A percentile compares a stretch with the other conserved stretches of the same genome.
phyloP scores from a whole-genome alignment of 495 filamentous ascomycete genomes.

The Thozetella sp. region DNA sequence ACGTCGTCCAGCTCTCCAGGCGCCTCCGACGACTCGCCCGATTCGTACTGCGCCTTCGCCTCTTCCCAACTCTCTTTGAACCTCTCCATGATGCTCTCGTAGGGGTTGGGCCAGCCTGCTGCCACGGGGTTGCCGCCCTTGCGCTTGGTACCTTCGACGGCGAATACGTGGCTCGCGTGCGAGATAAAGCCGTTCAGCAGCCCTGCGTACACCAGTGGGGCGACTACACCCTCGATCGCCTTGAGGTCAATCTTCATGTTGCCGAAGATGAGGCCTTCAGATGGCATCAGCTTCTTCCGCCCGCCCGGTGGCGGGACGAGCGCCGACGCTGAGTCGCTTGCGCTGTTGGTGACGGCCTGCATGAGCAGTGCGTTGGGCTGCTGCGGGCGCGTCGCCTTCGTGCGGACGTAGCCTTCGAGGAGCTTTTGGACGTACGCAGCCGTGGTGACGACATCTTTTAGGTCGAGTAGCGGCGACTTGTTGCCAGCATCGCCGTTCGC shows the following conservation, averaged over 20 bases:
- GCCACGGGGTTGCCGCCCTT: conserved; percentile 44
- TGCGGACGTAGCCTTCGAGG: conserved; percentile 48
- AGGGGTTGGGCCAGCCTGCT: conserved; percentile 44
- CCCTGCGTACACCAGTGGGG: conserved; percentile 77
- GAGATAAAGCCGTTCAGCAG: conserved; percentile 88
- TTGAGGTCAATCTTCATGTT: conserved; percentile 57
- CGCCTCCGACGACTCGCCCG: conserved; percentile 17
- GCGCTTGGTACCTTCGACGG: conserved; percentile 76
- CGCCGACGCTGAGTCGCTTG: conserved; percentile 20
- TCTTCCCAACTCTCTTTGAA: conserved; percentile 29
- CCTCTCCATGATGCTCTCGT: conserved; percentile 27
- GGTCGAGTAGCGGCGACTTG: conserved; percentile 55
- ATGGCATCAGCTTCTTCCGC: conserved; percentile 46
- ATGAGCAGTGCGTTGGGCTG: conserved; percentile 38
- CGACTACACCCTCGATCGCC: conserved; percentile 77
- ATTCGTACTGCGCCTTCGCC: conserved; percentile 17
- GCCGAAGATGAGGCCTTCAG: conserved; percentile 48
- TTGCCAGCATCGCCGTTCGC: conserved; percentile 50
- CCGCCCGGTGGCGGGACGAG: conserved; percentile 45
- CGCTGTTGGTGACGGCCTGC: conserved; percentile 39
- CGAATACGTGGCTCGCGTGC: conserved; percentile 73
- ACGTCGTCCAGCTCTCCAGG: conserved; percentile 32
- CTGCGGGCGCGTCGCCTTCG: conserved; percentile 14
- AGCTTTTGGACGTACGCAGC: conserved; percentile 52
- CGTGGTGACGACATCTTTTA: conserved; percentile 55